A percentile compares a stretch with the other conserved stretches of the same genome.
Evolutionary conservation across 306 rosid species (phyloP).

Genomic region (Casuarina glauca): DNA sequence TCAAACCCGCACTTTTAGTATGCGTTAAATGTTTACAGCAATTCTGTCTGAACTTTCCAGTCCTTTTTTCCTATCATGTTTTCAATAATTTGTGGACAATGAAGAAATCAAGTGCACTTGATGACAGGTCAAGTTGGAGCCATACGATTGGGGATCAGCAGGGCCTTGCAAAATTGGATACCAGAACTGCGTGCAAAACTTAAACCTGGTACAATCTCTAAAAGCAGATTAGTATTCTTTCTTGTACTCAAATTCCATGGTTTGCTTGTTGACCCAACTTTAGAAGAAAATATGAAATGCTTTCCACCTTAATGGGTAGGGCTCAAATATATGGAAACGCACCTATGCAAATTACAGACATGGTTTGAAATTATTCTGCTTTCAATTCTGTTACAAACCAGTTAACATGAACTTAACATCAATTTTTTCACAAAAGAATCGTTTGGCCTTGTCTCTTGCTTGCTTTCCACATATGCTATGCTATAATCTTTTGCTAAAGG

Average conservation of each 20-base stretch:
- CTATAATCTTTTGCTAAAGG: conserved; percentile 27
- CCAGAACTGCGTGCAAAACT: conserved; percentile 86
- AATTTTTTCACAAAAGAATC: neutral
- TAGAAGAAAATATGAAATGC: neutral
- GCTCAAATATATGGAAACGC: neutral
- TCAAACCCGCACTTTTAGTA: neutral
- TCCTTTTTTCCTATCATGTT: neutral
- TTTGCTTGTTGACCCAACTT: neutral
- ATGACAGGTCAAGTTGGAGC: conserved; percentile 98
- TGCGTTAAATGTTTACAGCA: no score
- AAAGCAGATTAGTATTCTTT: neutral
- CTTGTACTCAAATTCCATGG: conserved; percentile 9
- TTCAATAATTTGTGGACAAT: neutral
- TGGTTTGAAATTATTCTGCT: neutral
- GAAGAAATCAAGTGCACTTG: neutral
- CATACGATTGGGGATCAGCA: conserved; percentile 78
- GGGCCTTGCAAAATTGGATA: conserved; percentile 96
- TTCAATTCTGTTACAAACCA: neutral
- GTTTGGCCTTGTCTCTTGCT: neutral
- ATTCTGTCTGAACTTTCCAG: neutral
- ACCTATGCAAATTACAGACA: neutral
- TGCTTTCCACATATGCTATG: neutral
- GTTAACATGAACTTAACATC: neutral
- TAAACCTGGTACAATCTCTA: conserved; percentile 52
- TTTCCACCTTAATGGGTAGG: neutral